These are phyloP conservation scores for Thelephora ganbajun DNA, from an alignment of 768 basidiomycete species.

Conservation along the genomic window DNA sequence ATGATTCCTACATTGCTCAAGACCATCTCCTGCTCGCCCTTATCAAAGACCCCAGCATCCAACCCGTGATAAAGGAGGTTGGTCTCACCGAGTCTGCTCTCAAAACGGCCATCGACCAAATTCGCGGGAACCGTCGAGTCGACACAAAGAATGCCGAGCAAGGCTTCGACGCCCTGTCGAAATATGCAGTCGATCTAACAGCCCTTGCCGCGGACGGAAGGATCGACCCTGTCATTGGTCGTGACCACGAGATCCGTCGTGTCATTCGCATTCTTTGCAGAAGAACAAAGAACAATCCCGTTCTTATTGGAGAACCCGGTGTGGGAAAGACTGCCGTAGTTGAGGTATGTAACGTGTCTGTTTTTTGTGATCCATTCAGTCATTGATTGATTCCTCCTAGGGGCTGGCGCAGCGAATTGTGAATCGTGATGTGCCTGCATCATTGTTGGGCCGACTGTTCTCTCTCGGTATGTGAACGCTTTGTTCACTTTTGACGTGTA, in stretches of 20 bases:
- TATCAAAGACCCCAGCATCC: constrained; percentile 56
- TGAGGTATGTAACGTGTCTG: constrained; percentile 15
- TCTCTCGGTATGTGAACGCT: constrained; percentile 61
- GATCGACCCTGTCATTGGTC: constrained; percentile 89
- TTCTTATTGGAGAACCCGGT: constrained; percentile 88
- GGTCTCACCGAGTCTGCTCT: constrained; percentile 56
- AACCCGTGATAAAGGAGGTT: constrained; percentile 60
- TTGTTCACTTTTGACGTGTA: background rate
- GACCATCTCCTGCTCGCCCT: constrained; percentile 85
- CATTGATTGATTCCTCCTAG: constrained; percentile 18
- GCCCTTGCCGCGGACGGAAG: constrained; percentile 83
- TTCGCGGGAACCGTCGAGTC: constrained; percentile 72
- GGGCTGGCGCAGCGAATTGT: constrained; percentile 92
- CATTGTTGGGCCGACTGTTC: constrained; percentile 59
- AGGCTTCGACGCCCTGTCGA: constrained; percentile 85
- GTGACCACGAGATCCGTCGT: constrained; percentile 85
- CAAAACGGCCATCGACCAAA: constrained; percentile 65
- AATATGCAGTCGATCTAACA: constrained; percentile 81
- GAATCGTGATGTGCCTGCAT: constrained; percentile 79
- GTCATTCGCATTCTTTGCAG: constrained; percentile 73
- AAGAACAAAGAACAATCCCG: constrained; percentile 95
- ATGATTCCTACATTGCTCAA: constrained; percentile 86
- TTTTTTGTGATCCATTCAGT: too few relatives aligned
- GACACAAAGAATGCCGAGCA: constrained; percentile 81
- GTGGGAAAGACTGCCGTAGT: constrained; percentile 94